phyloP scores from a whole-genome alignment of 352 stramenopile species.

The Phytophthora cryptogea region DNA sequence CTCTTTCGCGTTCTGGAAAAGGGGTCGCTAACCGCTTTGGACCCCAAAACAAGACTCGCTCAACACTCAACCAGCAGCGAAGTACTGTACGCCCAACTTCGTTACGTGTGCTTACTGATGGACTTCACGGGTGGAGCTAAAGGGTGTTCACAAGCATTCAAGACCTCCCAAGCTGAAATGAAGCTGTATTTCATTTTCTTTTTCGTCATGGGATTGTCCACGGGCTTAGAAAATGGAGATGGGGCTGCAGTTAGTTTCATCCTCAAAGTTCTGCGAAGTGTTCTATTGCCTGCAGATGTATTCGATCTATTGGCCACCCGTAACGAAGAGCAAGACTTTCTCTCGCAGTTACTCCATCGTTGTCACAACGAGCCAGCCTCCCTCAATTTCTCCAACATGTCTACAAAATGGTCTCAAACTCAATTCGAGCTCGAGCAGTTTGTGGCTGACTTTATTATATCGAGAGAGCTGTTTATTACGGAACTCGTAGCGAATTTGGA shows the following conservation, averaged over 20 bases:
- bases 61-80: conserved; percentile 14
- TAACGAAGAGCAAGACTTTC: conserved; percentile 31
- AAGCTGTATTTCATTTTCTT: conserved; percentile 28
- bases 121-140: conserved; percentile 25
- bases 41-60: background rate
- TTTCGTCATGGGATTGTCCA: conserved; percentile 21
- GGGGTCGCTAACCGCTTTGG: conserved; percentile 5
- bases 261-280: conserved; percentile 24
- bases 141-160: conserved; percentile 23
- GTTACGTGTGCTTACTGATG: conserved; percentile 45
- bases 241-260: conserved; percentile 18
- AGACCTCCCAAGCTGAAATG: conserved; percentile 12
- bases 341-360: conserved; percentile 34
- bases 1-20: conserved; percentile 12
- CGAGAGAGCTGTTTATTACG: conserved; percentile 29
- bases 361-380: background rate
- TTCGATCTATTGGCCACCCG: conserved; percentile 21
- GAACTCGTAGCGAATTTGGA: conserved; percentile 18
- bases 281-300: conserved; percentile 20
- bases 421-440: conserved; percentile 36
- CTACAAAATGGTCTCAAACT: background rate
- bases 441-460: conserved; percentile 40
- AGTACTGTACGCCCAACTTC: conserved; percentile 38
- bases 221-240: conserved; percentile 16
- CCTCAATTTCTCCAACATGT: background rate